Evolutionary conservation across 2,329 filamentous ascomycete genomes (phyloP).

Genomic region (Iodosphaeria phyllophila): DNA sequence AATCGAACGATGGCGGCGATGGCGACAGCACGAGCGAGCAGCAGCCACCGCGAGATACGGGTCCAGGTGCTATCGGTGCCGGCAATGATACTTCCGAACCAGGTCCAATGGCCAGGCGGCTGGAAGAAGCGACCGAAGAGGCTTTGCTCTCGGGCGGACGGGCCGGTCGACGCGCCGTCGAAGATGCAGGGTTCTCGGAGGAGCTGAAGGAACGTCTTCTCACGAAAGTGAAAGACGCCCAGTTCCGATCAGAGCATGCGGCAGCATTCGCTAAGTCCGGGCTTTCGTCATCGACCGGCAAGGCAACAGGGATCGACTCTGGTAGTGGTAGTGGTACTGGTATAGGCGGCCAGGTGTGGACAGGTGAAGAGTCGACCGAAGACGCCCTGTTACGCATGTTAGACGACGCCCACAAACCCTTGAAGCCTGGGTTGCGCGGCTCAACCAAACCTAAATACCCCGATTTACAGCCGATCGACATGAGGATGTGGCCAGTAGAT

Average conservation of each 20-base stretch:
- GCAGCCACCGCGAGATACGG: no score
- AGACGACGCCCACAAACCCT: slow-evolving; percentile 57
- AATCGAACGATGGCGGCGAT: no score
- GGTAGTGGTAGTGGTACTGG: no score
- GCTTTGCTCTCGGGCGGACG: slow-evolving; percentile 37
- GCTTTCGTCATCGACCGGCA: slow-evolving; percentile 38
- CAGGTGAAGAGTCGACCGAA: slow-evolving; percentile 52
- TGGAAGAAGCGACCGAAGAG: slow-evolving; percentile 45
- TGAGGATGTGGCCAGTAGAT: slow-evolving; percentile 24
- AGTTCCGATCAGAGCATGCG: slow-evolving; percentile 32
- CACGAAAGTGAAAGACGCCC: slow-evolving; percentile 33
- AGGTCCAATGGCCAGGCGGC: slow-evolving; percentile 34
- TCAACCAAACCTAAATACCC: slow-evolving; percentile 23
- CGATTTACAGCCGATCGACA: slow-evolving; percentile 27
- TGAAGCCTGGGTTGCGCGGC: slow-evolving; percentile 30
- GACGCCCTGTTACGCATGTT: slow-evolving; percentile 75
- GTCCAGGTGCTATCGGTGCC: no score
- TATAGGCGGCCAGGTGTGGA: slow-evolving; percentile 59
- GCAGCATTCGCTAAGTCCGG: slow-evolving; percentile 27
- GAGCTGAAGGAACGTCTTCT: slow-evolving; percentile 41
- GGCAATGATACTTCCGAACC: no score
- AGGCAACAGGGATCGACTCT: slow-evolving; percentile 50
- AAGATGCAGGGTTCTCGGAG: slow-evolving; percentile 44
- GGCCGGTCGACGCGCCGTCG: slow-evolving; percentile 37
- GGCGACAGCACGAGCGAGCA: no score